Evolutionary conservation across 2,329 filamentous ascomycete genomes (phyloP).

Genomic region (Didymella lethalis): DNA sequence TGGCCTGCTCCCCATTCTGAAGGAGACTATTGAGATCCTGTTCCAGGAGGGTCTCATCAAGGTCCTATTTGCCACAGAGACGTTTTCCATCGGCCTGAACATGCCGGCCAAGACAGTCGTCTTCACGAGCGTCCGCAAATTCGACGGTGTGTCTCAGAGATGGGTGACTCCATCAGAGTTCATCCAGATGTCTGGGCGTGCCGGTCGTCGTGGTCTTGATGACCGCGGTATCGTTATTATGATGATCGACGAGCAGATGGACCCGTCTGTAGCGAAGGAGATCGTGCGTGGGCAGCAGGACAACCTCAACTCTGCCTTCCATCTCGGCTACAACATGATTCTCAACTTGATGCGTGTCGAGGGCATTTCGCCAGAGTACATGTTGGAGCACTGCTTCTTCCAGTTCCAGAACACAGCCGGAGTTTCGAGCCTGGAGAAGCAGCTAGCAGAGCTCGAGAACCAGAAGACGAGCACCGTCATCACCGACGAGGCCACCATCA

Average conservation of each 20-base stretch:
- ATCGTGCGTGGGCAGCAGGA: slow-evolving; percentile 98
- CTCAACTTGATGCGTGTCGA: slow-evolving; percentile 96
- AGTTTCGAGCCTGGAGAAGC: slow-evolving; percentile 82
- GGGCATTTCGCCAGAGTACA: slow-evolving; percentile 97
- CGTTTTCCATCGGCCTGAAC: slow-evolving; percentile 97
- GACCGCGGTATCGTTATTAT: slow-evolving; percentile 99
- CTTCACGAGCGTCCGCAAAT: slow-evolving; percentile 97
- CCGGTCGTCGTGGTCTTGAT: slow-evolving; percentile 94
- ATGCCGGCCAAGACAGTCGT: slow-evolving; percentile 99
- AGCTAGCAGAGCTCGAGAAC: slow-evolving; percentile 79
- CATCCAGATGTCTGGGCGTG: slow-evolving; percentile 98
- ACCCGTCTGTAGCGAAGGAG: slow-evolving; percentile 89
- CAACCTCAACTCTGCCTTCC: slow-evolving; percentile 95
- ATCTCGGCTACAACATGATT: slow-evolving; percentile 99
- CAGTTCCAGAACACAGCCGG: slow-evolving; percentile 97
- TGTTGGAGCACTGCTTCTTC: slow-evolving; percentile 98
- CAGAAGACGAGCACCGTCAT: slow-evolving; percentile 78
- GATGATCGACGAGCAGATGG: slow-evolving; percentile 98
- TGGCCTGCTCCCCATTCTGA: slow-evolving; percentile 90
- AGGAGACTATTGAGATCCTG: slow-evolving; percentile 98
- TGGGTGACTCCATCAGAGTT: slow-evolving; percentile 96
- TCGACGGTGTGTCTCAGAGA: slow-evolving; percentile 80
- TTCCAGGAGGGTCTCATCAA: slow-evolving; percentile 99
- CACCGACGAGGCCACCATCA: slow-evolving; percentile 84
- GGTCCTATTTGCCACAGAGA: slow-evolving; percentile 96